Evolutionary conservation across 352 stramenopile genomes (phyloP), one percentile per base, ranked within the genome.

Genomic region (Albugo candida): DNA sequence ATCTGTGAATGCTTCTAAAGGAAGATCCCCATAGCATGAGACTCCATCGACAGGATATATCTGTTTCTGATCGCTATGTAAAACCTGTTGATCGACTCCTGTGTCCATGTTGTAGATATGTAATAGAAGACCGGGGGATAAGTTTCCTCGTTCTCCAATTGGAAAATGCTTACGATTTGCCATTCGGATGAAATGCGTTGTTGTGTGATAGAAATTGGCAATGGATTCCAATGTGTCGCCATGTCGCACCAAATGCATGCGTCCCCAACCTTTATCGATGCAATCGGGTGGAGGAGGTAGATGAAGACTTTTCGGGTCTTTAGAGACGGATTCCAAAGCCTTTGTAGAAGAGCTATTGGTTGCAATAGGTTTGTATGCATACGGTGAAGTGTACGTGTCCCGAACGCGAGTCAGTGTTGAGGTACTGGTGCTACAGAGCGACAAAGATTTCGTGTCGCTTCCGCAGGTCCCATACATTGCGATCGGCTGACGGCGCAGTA

Each of bases 151-250:
- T 50, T 91, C 75, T 38, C 77, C 77, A 14, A 64, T 61, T 19
- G 77, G 77, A 53, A 91, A 91, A 49, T 74, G 80, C 36, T 70
- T 60, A 24, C 77, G 77, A 49, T 91, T 91, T 56, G 85, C 75
- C 41, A 77, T 67, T 12, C 77, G 77, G 41, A 91, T 57, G n/a
- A 76, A 49, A 58, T 81, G 67, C 44, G 84, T 70, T 17, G 60
- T 82, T 39, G 75, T 86, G 57, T 91, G 87, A 64, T 87, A 91
- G 35, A 77, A 62, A 52, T 48, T 49, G 24, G 75, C 72, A 41
- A 91, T 85, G 52, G 39, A 55, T n/a, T 64, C 54, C 46, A 91
- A 57, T 49, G 72, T 69, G 51, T 91, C 77, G 36, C 70, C 73
- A 0, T 65, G 45, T 20, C 70, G 68, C 50, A 87, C 73, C 17